Evolutionary conservation across 1,139 yeast species (phyloP), one percentile per base, ranked within the genome.

Genomic region (Hanseniaspora gamundiae): DNA sequence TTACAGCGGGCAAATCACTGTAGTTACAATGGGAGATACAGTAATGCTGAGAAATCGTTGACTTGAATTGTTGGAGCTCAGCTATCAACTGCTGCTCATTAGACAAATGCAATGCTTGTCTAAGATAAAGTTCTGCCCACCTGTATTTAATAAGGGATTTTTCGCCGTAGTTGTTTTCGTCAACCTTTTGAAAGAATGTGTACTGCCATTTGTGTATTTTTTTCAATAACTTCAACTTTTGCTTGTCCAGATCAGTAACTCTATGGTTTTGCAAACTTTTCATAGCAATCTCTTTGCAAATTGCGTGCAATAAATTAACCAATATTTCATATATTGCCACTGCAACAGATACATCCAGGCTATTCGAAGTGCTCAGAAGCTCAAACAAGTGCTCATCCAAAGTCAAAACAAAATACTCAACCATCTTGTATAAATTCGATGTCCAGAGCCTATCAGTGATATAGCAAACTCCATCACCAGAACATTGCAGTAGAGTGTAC

Each of bases 1-100:
- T 76, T 3, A 88, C 62, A 1, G 68, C 66, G 3, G 87, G 80
- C n/a, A 91, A 73, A 46, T 71, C 66, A 3, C 70, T 64, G 53
- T 71, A 79, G 52, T 81, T 83, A 1, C 74, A 55, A 44, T 59
- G 62, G 0, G 46, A 35, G 2, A 58, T 46, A 19, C n/a, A 6
- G 4, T 33, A 14, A 13, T 33, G n/a, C 10, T 17, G 36, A 17
- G 21, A 9, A 33, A 17, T 13, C 3, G 3, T 19, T 33, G 9
- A 45, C 30, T 59, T 53, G 13, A 62, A 53, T 5, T 54, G 51
- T 13, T 51, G 49, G 3, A 69, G 56, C 2, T 54, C 53, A 2
- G 52, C 50, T 14, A 50, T 49, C 20, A 55, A 45, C n/a, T 47
- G 42, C 3, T 51, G 54, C 41, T 56, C 61, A 9, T 56, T 54